These are phyloP conservation scores for Anthoceros angustus DNA, from an alignment of 225 moss, liverwort and hornwort genomes.

Conservation along the genomic window DNA sequence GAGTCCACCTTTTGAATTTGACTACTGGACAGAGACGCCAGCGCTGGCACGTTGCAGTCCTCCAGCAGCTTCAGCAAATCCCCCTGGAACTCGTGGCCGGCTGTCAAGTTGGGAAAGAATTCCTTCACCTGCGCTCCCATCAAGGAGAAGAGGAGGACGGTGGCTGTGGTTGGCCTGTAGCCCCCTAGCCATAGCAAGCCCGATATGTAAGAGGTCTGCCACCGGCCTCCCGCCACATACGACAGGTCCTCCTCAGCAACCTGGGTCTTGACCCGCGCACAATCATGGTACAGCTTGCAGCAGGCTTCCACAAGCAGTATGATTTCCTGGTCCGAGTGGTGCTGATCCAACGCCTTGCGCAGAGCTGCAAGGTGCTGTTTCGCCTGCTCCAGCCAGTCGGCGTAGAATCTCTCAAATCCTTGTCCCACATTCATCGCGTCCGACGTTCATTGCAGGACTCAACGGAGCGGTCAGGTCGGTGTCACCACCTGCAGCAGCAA, in stretches of 20 bases:
- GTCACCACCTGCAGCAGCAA: too few relatives aligned
- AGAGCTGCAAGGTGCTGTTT: conserved; percentile 24
- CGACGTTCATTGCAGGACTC: not conserved
- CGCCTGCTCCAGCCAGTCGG: conserved; percentile 34
- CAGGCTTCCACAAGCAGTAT: conserved; percentile 31
- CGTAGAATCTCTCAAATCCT: conserved; percentile 29
- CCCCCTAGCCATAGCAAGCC: conserved; percentile 80
- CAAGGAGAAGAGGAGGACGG: conserved; percentile 47
- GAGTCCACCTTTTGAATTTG: conserved; percentile 49
- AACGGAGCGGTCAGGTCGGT: too few relatives aligned
- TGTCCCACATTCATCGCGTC: not conserved
- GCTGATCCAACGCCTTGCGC: conserved; percentile 22
- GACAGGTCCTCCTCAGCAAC: conserved; percentile 45
- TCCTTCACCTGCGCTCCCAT: conserved; percentile 65
- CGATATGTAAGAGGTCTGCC: conserved; percentile 63
- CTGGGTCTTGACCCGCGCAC: conserved; percentile 46
- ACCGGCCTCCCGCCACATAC: conserved; percentile 44
- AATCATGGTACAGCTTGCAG: conserved; percentile 36
- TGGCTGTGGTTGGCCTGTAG: conserved; percentile 50
- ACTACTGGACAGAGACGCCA: conserved; percentile 50
- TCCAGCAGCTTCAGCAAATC: conserved; percentile 39
- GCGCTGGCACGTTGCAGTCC: conserved; percentile 42
- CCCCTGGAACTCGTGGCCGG: not conserved
- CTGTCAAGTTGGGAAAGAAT: not conserved
- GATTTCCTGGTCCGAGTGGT: conserved; percentile 20